Evolutionary conservation across 176 grass and related monocot species (phyloP).

Genomic region (Oryza longistaminata): DNA sequence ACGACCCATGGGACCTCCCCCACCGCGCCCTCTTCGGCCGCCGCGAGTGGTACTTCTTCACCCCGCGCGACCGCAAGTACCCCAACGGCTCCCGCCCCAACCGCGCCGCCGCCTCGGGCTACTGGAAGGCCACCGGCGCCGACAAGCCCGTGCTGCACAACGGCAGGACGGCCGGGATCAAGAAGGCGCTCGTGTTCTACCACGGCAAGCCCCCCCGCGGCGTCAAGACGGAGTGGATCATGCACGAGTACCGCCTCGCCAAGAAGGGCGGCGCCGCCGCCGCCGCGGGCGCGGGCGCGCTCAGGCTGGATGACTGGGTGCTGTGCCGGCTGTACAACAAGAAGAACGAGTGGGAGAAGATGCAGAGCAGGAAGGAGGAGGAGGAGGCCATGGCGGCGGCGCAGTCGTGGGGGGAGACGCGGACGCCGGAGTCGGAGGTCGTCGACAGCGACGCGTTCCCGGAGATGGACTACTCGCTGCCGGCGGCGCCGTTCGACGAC

Average conservation of each 20-base stretch:
- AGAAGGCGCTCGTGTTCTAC: constrained; percentile 93
- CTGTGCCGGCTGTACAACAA: constrained; percentile 79
- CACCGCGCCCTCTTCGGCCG: constrained; percentile 61
- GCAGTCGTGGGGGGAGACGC: constrained; percentile 38
- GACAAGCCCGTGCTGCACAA: constrained; percentile 55
- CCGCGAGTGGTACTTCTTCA: constrained; percentile 97
- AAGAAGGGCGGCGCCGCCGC: constrained; percentile 29
- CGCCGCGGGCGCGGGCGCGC: neutral
- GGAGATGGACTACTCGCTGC: constrained; percentile 30
- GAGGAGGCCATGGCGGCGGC: constrained; percentile 8
- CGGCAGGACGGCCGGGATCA: constrained; percentile 40
- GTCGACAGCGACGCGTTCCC: constrained; percentile 61
- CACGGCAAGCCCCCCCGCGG: constrained; percentile 59
- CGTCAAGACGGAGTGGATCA: constrained; percentile 75
- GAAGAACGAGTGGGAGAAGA: constrained; percentile 84
- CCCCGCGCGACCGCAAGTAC: constrained; percentile 81
- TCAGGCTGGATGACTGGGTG: constrained; percentile 64
- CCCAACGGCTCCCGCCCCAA: constrained; percentile 75
- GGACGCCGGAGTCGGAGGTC: constrained; percentile 78
- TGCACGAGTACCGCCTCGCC: constrained; percentile 70
- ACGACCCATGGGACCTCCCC: constrained; percentile 78
- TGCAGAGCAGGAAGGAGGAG: constrained; percentile 30
- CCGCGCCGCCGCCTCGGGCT: constrained; percentile 53
- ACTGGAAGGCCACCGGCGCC: constrained; percentile 94
- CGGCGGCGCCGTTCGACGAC: neutral